Percentiles rank a stretch among this genome's conserved stretches.
These are phyloP conservation scores for Adansonia grandidieri DNA, from an alignment of 441 rosid genomes.

Conservation along the genomic window DNA sequence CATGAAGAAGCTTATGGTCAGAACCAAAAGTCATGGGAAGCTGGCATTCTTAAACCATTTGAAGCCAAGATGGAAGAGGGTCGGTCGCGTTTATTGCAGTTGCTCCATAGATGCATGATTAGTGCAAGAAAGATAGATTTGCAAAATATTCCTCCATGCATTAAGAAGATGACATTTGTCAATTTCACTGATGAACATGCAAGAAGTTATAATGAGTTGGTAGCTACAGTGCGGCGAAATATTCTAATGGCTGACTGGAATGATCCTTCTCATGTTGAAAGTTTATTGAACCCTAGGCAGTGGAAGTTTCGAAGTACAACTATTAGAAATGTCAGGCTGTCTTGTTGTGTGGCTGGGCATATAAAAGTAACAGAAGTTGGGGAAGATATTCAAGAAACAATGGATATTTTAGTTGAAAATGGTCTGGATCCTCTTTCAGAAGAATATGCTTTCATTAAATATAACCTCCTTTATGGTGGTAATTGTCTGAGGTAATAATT, in stretches of 20 bases:
- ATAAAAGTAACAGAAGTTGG: conserved; percentile 82
- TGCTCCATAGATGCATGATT: conserved; percentile 90
- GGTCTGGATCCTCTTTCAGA: conserved; percentile 67
- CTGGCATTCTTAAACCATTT: conserved; percentile 87
- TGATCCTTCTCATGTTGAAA: conserved; percentile 98
- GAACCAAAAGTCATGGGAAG: conserved; percentile 85
- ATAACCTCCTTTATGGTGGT: conserved; percentile 77
- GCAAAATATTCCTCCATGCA: conserved; percentile 89
- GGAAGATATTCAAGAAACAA: conserved; percentile 90
- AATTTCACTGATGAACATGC: conserved; percentile 82
- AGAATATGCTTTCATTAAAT: conserved; percentile 70
- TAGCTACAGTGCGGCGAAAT: conserved; percentile 87
- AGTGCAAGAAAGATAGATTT: conserved; percentile 92
- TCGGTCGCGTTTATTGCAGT: conserved; percentile 64
- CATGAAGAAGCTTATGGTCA: conserved; percentile 92
- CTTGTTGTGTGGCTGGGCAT: conserved; percentile 98
- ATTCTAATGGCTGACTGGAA: conserved; percentile 97
- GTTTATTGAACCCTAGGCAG: conserved; percentile 90
- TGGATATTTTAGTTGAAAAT: conserved; percentile 69
- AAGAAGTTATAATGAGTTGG: conserved; percentile 91
- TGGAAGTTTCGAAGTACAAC: conserved; percentile 85
- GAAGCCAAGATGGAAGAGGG: conserved; percentile 95
- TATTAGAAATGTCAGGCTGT: conserved; percentile 77
- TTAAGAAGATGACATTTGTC: conserved; percentile 74
- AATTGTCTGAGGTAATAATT: conserved; percentile 72